A percentile compares a stretch with the other conserved stretches of the same genome.
phyloP scores from a whole-genome alignment of 2,329 filamentous ascomycete genomes.

The Pseudocercospora fuligena region DNA sequence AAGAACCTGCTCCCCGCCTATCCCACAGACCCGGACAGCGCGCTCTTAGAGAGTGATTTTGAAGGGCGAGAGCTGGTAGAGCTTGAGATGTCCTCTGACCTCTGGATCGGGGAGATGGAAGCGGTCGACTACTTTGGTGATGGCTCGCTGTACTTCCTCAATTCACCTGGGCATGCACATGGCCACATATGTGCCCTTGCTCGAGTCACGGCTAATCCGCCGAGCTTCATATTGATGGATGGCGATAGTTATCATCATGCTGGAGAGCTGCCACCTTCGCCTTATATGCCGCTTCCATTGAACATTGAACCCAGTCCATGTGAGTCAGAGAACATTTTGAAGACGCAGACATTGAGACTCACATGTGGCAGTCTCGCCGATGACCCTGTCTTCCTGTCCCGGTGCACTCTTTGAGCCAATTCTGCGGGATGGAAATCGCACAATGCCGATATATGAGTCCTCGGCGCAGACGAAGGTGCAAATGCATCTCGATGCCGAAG shows the following conservation, averaged over 20 bases:
- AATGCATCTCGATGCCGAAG: constrained; percentile 38
- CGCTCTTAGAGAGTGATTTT: constrained; percentile 20
- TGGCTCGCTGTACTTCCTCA: constrained; percentile 59
- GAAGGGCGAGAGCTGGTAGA: constrained; percentile 41
- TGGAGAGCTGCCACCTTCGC: constrained; percentile 52
- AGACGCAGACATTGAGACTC: too few relatives aligned
- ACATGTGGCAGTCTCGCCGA: constrained; percentile 29
- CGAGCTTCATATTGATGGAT: constrained; percentile 55
- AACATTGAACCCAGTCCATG: constrained; percentile 47
- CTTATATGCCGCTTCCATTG: constrained; percentile 46
- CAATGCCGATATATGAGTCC: constrained; percentile 35
- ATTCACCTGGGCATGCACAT: constrained; percentile 57
- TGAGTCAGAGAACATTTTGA: too few relatives aligned
- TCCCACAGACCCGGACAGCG: constrained; percentile 40
- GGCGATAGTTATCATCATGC: constrained; percentile 54
- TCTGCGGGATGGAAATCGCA: constrained; percentile 37
- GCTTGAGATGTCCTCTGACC: constrained; percentile 40
- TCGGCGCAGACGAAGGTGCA: constrained; percentile 35
- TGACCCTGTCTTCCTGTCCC: constrained; percentile 43
- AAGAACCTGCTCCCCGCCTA: constrained; percentile 52
- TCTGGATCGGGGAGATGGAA: constrained; percentile 49
- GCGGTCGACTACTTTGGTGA: constrained; percentile 61
- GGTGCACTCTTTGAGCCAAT: constrained; percentile 47
- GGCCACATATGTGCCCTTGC: constrained; percentile 57
- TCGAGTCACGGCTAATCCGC: constrained; percentile 42